Evolutionary conservation across 2,329 filamentous ascomycete genomes (phyloP).

Genomic region (Sporothrix globosa): DNA sequence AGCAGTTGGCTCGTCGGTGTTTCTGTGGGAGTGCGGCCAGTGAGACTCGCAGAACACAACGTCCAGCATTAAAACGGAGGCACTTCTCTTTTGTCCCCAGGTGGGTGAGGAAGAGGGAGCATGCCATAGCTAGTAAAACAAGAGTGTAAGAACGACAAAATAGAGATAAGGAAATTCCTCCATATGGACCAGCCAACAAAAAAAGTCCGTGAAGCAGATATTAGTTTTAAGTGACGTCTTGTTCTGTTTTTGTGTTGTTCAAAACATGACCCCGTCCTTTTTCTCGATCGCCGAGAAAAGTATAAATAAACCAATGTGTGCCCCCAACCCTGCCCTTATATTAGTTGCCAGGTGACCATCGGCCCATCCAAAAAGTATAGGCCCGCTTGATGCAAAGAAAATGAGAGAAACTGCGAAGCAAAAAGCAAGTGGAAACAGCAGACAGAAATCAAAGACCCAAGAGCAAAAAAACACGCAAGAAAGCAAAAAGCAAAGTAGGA

Average conservation of each 20-base stretch:
- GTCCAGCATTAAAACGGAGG: constrained; percentile 44
- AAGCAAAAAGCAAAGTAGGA: constrained; percentile 37
- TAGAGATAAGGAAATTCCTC: constrained; percentile 44
- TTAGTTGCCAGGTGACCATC: constrained; percentile 51
- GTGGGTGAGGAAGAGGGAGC: constrained; percentile 38
- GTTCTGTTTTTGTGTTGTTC: constrained; percentile 23
- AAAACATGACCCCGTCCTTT: constrained; percentile 22
- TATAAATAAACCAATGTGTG: constrained; percentile 39
- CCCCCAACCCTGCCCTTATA: constrained; percentile 47
- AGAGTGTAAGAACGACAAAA: constrained; percentile 40
- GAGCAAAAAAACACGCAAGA: constrained; percentile 36
- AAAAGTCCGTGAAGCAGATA: constrained; percentile 46
- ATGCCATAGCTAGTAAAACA: constrained; percentile 55
- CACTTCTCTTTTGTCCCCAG: neutral
- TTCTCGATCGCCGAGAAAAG: constrained; percentile 38
- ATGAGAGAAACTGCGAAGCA: constrained; percentile 12
- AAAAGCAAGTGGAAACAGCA: constrained; percentile 14
- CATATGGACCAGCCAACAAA: constrained; percentile 58
- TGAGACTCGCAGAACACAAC: constrained; percentile 29
- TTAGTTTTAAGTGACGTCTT: constrained; percentile 45
- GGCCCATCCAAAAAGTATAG: constrained; percentile 39
- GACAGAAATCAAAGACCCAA: constrained; percentile 36
- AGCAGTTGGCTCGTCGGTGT: constrained; percentile 21
- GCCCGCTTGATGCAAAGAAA: constrained; percentile 38
- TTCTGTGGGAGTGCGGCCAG: constrained; percentile 20